Evolutionary conservation across 2,329 filamentous ascomycete genomes (phyloP).

Genomic region (Exophiala sideris): DNA sequence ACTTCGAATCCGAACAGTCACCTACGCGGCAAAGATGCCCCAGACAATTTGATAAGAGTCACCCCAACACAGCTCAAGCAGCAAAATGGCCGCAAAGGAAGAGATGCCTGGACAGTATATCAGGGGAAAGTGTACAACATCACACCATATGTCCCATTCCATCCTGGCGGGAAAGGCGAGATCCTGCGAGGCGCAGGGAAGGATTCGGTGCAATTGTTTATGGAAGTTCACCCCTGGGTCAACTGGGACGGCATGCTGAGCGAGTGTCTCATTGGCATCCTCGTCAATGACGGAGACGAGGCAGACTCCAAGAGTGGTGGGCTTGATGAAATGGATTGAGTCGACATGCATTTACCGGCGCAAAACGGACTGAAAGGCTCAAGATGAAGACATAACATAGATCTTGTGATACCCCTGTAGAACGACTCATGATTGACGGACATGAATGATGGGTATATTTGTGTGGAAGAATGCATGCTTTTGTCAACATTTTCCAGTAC

Average conservation of each 20-base stretch:
- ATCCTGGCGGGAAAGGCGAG: conserved; percentile 72
- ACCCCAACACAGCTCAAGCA: conserved; percentile 74
- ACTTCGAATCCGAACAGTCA: conserved; percentile 58
- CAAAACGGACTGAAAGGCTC: not conserved
- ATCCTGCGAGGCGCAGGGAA: conserved; percentile 62
- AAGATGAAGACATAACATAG: not conserved
- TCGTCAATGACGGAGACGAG: conserved; percentile 54
- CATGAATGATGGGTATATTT: not conserved
- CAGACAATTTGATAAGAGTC: conserved; percentile 64
- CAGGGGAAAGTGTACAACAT: conserved; percentile 94
- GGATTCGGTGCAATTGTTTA: conserved; percentile 62
- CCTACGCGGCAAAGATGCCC: conserved; percentile 56
- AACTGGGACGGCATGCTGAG: conserved; percentile 66
- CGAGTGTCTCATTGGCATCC: conserved; percentile 59
- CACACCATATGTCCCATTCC: conserved; percentile 81
- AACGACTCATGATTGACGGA: conserved; percentile 6
- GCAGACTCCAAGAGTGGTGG: conserved; percentile 29
- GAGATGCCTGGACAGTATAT: conserved; percentile 85
- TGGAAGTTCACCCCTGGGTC: conserved; percentile 65
- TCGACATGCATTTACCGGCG: conserved; percentile 3
- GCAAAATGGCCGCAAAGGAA: conserved; percentile 78
- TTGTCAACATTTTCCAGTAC: not conserved
- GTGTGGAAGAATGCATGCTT: not conserved
- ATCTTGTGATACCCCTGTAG: conserved; percentile 13
- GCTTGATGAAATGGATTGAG: conserved; percentile 61